Base-by-base conservation (phyloP, 495 filamentous ascomycete genomes). In the Bryoglossum gracile region DNA sequence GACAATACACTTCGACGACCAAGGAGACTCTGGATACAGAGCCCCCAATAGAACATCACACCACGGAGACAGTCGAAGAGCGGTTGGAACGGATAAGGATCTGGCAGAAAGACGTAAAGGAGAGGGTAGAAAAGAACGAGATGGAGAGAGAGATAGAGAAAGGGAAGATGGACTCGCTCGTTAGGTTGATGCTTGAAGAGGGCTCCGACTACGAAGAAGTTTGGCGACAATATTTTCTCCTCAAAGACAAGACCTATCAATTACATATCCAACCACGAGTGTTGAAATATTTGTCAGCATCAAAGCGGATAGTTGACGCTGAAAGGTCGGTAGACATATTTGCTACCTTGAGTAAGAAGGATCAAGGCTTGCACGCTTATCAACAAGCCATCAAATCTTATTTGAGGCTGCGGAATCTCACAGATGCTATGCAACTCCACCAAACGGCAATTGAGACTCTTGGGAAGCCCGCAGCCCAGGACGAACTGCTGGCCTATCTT, bases 261-360 rank as follows among this genome's bases (percentile, higher is more conserved):
- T 18, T 26, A 5, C 23, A 48, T 17, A 32, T 59, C 8, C 44
- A 47, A 4, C 28, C 32, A 17, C 37, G 55, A 4, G 24, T 65
- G 19, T 41, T 59, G 16, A 48, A 61, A 36, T 69, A 62, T 49
- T 48, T 78, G 16, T 64, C 62, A 28, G 48, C 32, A 4, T 75
- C 75, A 4, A 30, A 53, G 3, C 45, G 54, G 8, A 19, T 38
- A 1, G 22, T 65, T 21, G 66, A 78, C 58, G 46, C 57, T 24
- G 60, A 65, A 56, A 58, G 69, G 25, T 61, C 61, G n/a, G 61
- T 67, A 46, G 53, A 63, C 8, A 18, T 77, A 3, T 74, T 79
- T 48, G 50, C 69, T 19, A 23, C 35, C 16, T n/a, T 54, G 41
- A 17, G 11, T 17, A 26, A 45, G 1, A 28, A 61, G 13, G 41